These are phyloP conservation scores for Boletus subcaerulescens DNA, from an alignment of 768 basidiomycete genomes.

Conservation along the genomic window DNA sequence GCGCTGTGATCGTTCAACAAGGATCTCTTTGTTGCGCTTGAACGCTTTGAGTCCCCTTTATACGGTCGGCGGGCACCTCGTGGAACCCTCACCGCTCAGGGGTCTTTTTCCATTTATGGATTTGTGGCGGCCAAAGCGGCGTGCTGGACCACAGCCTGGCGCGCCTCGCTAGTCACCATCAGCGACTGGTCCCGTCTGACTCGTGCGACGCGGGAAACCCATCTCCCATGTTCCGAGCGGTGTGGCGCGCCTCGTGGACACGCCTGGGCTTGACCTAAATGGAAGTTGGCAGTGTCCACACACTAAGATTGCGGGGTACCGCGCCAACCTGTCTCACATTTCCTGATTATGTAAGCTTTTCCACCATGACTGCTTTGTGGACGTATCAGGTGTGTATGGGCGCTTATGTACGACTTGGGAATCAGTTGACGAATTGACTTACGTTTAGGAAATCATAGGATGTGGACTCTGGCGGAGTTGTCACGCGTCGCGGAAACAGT, in stretches of 20 bases:
- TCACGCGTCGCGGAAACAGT: conserved; percentile 15
- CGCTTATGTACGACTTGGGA: neutral
- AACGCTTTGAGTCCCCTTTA: conserved; percentile 23
- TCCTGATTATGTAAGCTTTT: neutral
- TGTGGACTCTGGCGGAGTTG: conserved; percentile 10
- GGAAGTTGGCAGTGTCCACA: neutral
- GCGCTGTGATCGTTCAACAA: conserved; percentile 4
- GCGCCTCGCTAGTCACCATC: conserved; percentile 1
- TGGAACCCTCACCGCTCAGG: conserved; percentile 19
- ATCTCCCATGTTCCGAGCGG: neutral
- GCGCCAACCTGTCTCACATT: neutral
- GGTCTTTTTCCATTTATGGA: conserved; percentile 22
- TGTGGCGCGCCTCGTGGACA: neutral
- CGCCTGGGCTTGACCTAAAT: neutral
- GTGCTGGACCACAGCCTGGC: conserved; percentile 12
- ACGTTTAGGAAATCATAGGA: neutral
- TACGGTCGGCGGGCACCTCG: conserved; percentile 5
- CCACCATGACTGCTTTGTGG: neutral
- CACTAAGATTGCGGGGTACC: neutral
- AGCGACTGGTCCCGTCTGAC: neutral
- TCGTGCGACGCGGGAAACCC: conserved; percentile 3
- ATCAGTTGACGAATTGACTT: neutral
- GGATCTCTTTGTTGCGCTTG: conserved; percentile 15
- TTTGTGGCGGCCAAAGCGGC: conserved; percentile 12
- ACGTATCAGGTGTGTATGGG: conserved; percentile 9